These are phyloP conservation scores for Xerocomellus amylosporus DNA, from an alignment of 768 basidiomycete genomes.

Conservation along the genomic window DNA sequence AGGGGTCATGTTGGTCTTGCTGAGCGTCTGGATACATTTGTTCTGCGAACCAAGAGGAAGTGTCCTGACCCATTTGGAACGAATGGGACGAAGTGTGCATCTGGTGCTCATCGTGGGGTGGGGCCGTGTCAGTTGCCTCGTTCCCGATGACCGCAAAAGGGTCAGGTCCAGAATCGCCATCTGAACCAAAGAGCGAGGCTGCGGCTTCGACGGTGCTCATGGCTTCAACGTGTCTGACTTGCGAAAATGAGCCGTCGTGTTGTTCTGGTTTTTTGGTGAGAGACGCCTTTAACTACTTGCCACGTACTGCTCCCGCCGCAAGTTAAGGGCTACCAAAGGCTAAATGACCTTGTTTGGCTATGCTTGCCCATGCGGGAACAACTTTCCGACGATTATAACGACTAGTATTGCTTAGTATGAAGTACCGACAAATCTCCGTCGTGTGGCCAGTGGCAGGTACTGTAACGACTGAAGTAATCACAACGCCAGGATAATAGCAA, in stretches of 20 bases:
- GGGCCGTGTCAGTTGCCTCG: conserved; percentile 31
- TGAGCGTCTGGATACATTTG: conserved; percentile 29
- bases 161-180: conserved; percentile 54
- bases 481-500: conserved; percentile 20
- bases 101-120: conserved; percentile 25
- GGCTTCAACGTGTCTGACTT: conserved; percentile 32
- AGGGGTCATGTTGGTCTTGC: conserved; percentile 25
- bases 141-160: conserved; percentile 61
- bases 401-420: conserved; percentile 10
- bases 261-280: conserved; percentile 13
- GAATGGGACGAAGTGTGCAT: conserved; percentile 23
- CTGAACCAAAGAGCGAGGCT: conserved; percentile 74
- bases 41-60: conserved; percentile 41
- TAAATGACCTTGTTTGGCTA: conserved; percentile 26
- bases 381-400: conserved; percentile 19
- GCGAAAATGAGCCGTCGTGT: conserved; percentile 8
- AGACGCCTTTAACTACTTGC: not conserved
- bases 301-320: not conserved
- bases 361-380: conserved; percentile 15
- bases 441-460: not conserved
- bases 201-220: conserved; percentile 76
- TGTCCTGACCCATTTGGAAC: conserved; percentile 34
- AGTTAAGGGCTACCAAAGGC: conserved; percentile 1
- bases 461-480: conserved; percentile 1
- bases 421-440: conserved; percentile 11